phyloP scores from a whole-genome alignment of 805 yeast genomes.

The Blastobotrys mokoenaii region DNA sequence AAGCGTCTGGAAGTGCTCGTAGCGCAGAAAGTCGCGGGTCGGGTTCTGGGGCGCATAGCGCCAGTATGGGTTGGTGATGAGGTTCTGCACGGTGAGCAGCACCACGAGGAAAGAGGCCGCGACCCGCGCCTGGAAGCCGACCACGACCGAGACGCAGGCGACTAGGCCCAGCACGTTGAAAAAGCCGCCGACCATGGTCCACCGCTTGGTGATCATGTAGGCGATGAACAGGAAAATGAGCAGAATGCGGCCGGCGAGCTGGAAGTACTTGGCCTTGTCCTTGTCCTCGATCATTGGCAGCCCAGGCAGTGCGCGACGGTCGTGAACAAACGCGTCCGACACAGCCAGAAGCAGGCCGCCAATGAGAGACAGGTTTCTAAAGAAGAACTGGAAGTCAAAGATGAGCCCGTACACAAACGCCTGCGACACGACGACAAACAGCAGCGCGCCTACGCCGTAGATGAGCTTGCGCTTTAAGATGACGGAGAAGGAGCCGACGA shows the following conservation, averaged over 20 bases:
- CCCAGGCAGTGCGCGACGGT: constrained; percentile 64
- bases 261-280: constrained; percentile 69
- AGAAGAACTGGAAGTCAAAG: constrained; percentile 69
- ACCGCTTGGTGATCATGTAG: constrained; percentile 60
- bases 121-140: constrained; percentile 89
- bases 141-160: constrained; percentile 67
- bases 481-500: constrained; percentile 60
- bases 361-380: constrained; percentile 80
- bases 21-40: constrained; percentile 79
- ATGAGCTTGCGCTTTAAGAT: constrained; percentile 60
- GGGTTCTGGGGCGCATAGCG: constrained; percentile 58
- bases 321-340: constrained; percentile 77
- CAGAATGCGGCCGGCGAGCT: constrained; percentile 81
- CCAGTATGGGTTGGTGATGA: constrained; percentile 86
- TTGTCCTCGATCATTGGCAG: constrained; percentile 61
- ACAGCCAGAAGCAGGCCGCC: constrained; percentile 88
- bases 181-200: constrained; percentile 58
- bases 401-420: constrained; percentile 84
- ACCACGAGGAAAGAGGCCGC: constrained; percentile 64
- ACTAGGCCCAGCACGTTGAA: constrained; percentile 62
- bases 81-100: constrained; percentile 65
- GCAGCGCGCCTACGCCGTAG: constrained; percentile 60
- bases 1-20: constrained; percentile 90
- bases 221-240: constrained; percentile 79
- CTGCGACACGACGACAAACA: constrained; percentile 68